Percentiles rank a stretch among this genome's conserved stretches.
Conservation (phyloP, 257 asterid genomes). For the Jasminum sambac region DNA sequence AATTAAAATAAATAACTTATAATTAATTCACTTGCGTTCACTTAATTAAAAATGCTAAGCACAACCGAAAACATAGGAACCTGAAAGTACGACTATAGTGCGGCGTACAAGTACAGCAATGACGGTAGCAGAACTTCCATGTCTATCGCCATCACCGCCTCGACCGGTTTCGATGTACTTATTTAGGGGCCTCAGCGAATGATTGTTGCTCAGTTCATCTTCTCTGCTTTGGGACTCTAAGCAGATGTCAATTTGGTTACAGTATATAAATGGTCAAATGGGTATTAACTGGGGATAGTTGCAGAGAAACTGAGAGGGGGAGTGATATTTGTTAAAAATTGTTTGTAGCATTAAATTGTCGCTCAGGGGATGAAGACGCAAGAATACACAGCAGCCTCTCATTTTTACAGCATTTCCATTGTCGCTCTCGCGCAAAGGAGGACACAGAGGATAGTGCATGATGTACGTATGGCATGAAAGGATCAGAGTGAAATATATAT, state of each 20-base stretch:
- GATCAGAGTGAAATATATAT: too few species aligned
- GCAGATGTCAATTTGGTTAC: not conserved
- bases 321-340: not conserved
- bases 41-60: too few species aligned
- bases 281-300: not conserved
- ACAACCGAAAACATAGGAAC: conserved; percentile 85
- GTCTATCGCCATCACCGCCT: conserved; percentile 25
- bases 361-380: not conserved
- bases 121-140: conserved; percentile 41
- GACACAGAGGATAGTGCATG: too few species aligned
- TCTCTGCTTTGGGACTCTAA: conserved; percentile 23
- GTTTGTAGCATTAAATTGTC: not conserved
- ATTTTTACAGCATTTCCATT: not conserved
- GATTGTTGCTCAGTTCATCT: conserved; percentile 26
- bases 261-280: not conserved
- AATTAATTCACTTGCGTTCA: too few species aligned
- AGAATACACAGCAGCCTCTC: not conserved
- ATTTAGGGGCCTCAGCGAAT: conserved; percentile 35
- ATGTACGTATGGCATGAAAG: too few species aligned
- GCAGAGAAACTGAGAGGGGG: not conserved
- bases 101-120: conserved; percentile 59
- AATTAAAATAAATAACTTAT: too few species aligned
- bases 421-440: too few species aligned
- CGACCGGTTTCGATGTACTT: not conserved
- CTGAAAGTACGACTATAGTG: conserved; percentile 74